Evolutionary conservation across 768 basidiomycete genomes (phyloP), one percentile per base, ranked within the genome.

Genomic region (Russula abietina): DNA sequence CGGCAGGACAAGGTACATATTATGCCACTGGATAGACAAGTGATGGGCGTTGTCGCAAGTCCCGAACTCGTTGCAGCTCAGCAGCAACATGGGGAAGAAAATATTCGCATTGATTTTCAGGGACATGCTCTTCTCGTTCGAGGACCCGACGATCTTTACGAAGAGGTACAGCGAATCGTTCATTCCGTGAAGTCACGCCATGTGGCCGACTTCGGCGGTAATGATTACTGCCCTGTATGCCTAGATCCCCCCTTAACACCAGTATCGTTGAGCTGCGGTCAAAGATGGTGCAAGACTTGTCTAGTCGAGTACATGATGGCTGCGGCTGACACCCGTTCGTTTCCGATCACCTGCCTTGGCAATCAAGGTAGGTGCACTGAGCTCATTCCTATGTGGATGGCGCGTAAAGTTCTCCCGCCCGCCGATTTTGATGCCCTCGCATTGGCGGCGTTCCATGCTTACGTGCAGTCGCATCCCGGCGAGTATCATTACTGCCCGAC

Each of bases 401-500:
- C 86, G 5, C 78, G 78, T 26, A 73, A 75, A 32, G 63, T 88
- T 0, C 76, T 92, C 5, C 68, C 80, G 0, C 69, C 80, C 0
- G 70, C 70, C 1, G 81, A 88, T 24, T 84, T 89, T 68, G 77
- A 82, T 30, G 75, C 79, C 0, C 67, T 91, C 38, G 73, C 82
- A 19, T 76, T 82, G 14, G 81, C 87, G 0, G 81, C 89, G 0
- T 85, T 87, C 67, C 75, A 81, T n/a, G 71, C 80, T 0, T 78
- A 91, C 69, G 76, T 89, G 22, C 82, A 85, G 62, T 73, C 80
- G 2, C 80, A 80, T 41, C 77, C 87, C 0, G 73, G 78, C 9
- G 86, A 90, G 61, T 87, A 87, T 67, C 79, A 82, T 62, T 86
- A 83, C 67, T 93, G 91, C 72, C 90, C 91, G 0, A 86, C 89